Base-by-base conservation (phyloP, 2,329 filamentous ascomycete species). In the Aureobasidium lini region DNA sequence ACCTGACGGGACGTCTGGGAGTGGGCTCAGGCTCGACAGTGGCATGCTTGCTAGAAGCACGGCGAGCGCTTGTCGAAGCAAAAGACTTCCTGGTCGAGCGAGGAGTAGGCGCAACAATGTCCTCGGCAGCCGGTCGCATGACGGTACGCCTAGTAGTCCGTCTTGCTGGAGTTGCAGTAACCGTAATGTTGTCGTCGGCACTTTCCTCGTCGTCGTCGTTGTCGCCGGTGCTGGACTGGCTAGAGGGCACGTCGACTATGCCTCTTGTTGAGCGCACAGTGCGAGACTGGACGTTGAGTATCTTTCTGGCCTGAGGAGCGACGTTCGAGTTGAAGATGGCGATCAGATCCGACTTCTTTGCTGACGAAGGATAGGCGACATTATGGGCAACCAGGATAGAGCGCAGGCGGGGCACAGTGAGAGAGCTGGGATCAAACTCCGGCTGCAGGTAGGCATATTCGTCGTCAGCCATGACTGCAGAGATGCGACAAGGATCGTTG, bases 331-430 rank as follows among this genome's bases (percentile, higher is more conserved):
- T 85, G 74, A 99, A 91, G 48, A 97, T 84, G 7, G 88, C 85
- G 62, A 99, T 81, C 23, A 99, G 84, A 69, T 95, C 87, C 0
- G 84, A 78, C 77, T 99, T 99, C 77, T 97, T 99, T 11, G 94
- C 91, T 4, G 86, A 92, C 0, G 90, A 86, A 5, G 92, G 87
- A 71, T 96, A 97, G 39, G 84, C 77, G 68, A 97, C 79, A 70
- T 91, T 88, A 76, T 99, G 90, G 64, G 85, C 88, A 68, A 97
- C 89, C 60, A 99, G 84, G 65, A 97, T 95, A 50, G 89, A 93
- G 68, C 94, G 89, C 66, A 99, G 79, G 47, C 88, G 88, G 31
- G 94, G 91, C 52, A 97, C 85, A 1, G 91, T 97, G 64, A 97
- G 83, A 64, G 82, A 84, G 69, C 82, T 81, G 18, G 94, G 85